phyloP scores from a whole-genome alignment of 495 filamentous ascomycete species.

The Extremus antarcticus region DNA sequence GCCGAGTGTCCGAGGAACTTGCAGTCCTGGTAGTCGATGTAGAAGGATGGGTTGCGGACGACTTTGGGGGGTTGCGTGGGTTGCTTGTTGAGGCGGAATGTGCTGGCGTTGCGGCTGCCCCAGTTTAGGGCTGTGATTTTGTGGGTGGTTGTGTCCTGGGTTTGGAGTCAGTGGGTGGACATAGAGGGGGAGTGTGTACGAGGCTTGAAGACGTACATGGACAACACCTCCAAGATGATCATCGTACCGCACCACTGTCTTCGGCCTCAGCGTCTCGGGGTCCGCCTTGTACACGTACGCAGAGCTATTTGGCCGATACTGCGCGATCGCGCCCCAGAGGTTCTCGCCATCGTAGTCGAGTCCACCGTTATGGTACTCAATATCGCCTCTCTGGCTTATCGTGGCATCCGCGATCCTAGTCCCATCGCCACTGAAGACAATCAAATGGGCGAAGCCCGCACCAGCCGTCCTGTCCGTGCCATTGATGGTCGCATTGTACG shows the following conservation, averaged over 20 bases:
- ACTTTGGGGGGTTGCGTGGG: not conserved
- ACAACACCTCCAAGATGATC: constrained; percentile 7
- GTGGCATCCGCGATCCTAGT: constrained; percentile 7
- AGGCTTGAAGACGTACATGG: not conserved
- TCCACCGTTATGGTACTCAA: constrained; percentile 10
- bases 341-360: constrained; percentile 3
- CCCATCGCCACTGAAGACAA: constrained; percentile 5
- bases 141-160: not conserved
- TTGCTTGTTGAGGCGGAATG: not conserved
- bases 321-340: constrained; percentile 9
- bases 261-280: not conserved
- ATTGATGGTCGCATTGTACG: constrained; percentile 7
- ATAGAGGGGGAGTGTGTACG: not conserved
- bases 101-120: constrained; percentile 5
- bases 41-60: constrained; percentile 6
- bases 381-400: not conserved
- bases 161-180: not conserved
- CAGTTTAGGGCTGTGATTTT: constrained; percentile 3
- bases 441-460: constrained; percentile 7
- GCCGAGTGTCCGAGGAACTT: constrained; percentile 7
- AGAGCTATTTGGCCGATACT: constrained; percentile 5
- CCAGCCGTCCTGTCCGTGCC: constrained; percentile 6
- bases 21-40: constrained; percentile 10
- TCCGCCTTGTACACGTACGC: constrained; percentile 2
- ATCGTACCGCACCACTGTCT: constrained; percentile 1